Base-by-base conservation (phyloP, 345 rosid species). In the Odontarrhena argentea region DNA sequence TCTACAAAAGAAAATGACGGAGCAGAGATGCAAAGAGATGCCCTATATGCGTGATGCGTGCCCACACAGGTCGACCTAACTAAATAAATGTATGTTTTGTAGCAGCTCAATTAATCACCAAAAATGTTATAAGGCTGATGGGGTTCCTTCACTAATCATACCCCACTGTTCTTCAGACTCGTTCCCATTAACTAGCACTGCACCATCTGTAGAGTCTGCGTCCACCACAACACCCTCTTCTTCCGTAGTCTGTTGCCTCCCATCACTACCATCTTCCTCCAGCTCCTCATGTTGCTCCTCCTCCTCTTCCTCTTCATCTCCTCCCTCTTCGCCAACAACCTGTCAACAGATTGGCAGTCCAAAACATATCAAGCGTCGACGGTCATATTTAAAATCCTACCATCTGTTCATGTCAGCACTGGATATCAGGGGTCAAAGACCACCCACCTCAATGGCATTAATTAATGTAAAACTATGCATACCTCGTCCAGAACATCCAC, bases 101-200 rank as follows among this genome's bases (percentile, higher is more conserved):
- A 43, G 45, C 68, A 61, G 13, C 54, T 78, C 91, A 77, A 84
- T 78, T 80, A 80, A 86, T 84, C 95, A 85, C 91, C 87, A 79
- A 83, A 82, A 76, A 67, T 83, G 82, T 83, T 81, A 82, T 89
- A 84, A 86, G 85, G 85, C 91, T 73, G 80, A 83, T 69, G 80
- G 81, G 82, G 86, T 78, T 84, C 79, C 90, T 83, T 89, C 90
- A 73, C 88, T 83, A 75, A 87, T 85, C 89, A 83, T 86, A 89
- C 88, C 89, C 96, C 96, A 92, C 87, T 92, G 86, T 87, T 90
- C 97, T 79, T 92, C 90, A 35, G 83, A 86, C 81, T 84, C 90
- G 69, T 82, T 87, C 67, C 97, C 93, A 68, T 89, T 90, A 69
- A 90, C 91, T 55, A 89, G 92, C 76, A 87, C 93, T 3, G 78